Conservation (phyloP, 345 rosid genomes). For the Moricandia arvensis region DNA sequence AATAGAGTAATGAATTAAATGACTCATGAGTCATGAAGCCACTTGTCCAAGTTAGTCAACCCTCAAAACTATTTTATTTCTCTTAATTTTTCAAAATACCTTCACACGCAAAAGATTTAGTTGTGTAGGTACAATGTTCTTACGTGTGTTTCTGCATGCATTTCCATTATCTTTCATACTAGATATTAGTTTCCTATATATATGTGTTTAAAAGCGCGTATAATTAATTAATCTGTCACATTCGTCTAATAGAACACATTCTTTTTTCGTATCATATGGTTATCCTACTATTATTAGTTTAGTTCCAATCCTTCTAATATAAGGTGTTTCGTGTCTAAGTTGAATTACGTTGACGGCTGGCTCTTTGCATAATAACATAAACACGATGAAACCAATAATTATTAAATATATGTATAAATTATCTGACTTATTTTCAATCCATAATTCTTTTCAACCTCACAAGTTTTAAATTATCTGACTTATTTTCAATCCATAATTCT, state of each 20-base stretch:
- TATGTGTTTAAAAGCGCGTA: neutral
- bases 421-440: neutral
- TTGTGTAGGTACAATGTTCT: constrained; percentile 23
- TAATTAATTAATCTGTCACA: neutral
- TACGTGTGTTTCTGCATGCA: constrained; percentile 26
- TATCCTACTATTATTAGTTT: neutral
- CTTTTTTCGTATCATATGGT: neutral
- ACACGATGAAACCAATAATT: no score
- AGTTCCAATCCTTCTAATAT: neutral
- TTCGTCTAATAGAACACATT: neutral
- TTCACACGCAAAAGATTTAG: constrained; percentile 51
- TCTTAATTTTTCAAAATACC: constrained; percentile 34
- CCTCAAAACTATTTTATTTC: neutral
- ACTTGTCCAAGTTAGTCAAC: constrained; percentile 35
- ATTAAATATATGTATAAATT: neutral
- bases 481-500: no score
- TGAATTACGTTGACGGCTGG: no score
- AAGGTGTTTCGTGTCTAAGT: neutral
- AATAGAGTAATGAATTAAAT: neutral
- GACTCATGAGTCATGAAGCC: constrained; percentile 5
- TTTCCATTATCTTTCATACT: neutral
- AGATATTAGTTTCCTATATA: no score
- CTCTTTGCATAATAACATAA: no score
- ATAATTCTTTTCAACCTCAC: neutral
- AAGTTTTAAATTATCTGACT: neutral